Evolutionary conservation across 768 basidiomycete genomes (phyloP).

Genomic region (Scleroderma bovista): DNA sequence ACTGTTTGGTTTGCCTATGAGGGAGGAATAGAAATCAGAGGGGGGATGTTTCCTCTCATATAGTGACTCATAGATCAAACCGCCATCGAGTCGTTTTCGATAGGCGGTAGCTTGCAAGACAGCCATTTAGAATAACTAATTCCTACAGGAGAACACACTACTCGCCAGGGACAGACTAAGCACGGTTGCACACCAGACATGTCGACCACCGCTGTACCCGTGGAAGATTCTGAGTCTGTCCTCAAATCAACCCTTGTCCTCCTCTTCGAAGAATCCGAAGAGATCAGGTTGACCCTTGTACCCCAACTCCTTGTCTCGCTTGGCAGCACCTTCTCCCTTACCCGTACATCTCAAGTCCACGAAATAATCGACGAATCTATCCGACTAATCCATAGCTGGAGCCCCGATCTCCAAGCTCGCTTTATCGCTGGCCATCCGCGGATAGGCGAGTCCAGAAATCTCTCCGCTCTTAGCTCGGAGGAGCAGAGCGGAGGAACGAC

Average conservation of each 20-base stretch:
- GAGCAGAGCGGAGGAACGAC: conserved; percentile 60
- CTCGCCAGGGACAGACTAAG: too few species aligned
- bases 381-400: conserved; percentile 48
- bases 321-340: conserved; percentile 20
- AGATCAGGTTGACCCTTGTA: conserved; percentile 47
- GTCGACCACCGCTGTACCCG: neutral
- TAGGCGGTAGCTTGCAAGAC: too few species aligned
- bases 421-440: conserved; percentile 86
- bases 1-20: too few species aligned
- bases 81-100: too few species aligned
- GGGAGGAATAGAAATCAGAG: too few species aligned
- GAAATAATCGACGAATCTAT: conserved; percentile 54
- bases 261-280: conserved; percentile 66
- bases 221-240: conserved; percentile 6
- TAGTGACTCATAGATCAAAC: too few species aligned
- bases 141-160: too few species aligned
- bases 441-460: conserved; percentile 76
- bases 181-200: conserved; percentile 1
- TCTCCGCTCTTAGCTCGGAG: conserved; percentile 69
- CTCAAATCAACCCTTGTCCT: conserved; percentile 33
- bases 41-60: too few species aligned
- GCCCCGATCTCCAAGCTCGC: conserved; percentile 40
- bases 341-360: conserved; percentile 36
- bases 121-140: too few species aligned
- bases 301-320: conserved; percentile 39